Evolutionary conservation across 2,329 filamentous ascomycete species (phyloP).

Genomic region (Monosporascus sp.): DNA sequence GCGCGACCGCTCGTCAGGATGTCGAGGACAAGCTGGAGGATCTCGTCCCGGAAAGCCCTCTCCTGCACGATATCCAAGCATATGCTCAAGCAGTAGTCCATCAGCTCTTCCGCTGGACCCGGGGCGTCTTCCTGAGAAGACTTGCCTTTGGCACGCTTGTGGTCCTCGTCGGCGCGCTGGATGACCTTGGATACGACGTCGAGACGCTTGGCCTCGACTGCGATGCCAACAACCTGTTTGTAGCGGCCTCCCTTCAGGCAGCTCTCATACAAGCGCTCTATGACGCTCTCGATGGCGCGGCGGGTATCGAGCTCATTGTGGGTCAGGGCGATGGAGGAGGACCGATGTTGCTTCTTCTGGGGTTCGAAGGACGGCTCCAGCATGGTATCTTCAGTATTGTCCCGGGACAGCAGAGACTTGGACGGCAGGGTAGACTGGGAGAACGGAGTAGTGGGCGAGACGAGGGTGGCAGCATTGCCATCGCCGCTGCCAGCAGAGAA

Average conservation of each 20-base stretch:
- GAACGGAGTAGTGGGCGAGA: slow-evolving; percentile 90
- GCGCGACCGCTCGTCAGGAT: slow-evolving; percentile 83
- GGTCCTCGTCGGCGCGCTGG: slow-evolving; percentile 80
- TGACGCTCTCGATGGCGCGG: slow-evolving; percentile 72
- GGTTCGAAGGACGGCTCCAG: slow-evolving; percentile 54
- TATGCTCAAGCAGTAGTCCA: slow-evolving; percentile 93
- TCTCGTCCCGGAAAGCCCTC: slow-evolving; percentile 74
- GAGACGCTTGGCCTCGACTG: slow-evolving; percentile 88
- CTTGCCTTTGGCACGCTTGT: slow-evolving; percentile 64
- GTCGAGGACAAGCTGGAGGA: slow-evolving; percentile 86
- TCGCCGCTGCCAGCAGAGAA: slow-evolving; percentile 65
- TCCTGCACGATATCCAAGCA: slow-evolving; percentile 99
- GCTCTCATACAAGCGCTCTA: slow-evolving; percentile 85
- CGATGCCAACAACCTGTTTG: slow-evolving; percentile 93
- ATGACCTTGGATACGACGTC: slow-evolving; percentile 84
- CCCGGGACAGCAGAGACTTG: slow-evolving; percentile 88
- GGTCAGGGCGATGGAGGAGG: slow-evolving; percentile 59
- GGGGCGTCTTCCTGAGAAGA: slow-evolving; percentile 42
- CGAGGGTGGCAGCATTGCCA: slow-evolving; percentile 61
- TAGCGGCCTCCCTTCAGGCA: slow-evolving; percentile 84
- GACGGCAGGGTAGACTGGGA: slow-evolving; percentile 89
- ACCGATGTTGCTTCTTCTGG: slow-evolving; percentile 46
- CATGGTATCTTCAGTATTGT: slow-evolving; percentile 60
- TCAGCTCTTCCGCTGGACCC: slow-evolving; percentile 77
- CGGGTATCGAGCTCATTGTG: slow-evolving; percentile 63